Evolutionary conservation across 2,329 filamentous ascomycete genomes (phyloP).

Genomic region (Didymella exigua): DNA sequence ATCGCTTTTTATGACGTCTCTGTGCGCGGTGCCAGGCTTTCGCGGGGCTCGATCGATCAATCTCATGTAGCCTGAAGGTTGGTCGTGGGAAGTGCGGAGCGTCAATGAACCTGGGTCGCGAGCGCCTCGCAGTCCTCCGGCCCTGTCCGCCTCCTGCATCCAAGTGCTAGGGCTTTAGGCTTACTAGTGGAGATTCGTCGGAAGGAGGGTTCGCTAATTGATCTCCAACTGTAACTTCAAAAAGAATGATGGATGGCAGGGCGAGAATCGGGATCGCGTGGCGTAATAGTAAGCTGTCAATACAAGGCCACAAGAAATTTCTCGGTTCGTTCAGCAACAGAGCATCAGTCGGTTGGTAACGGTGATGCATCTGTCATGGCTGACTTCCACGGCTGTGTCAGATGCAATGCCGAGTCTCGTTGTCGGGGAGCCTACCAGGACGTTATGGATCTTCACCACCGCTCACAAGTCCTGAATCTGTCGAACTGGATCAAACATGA

Average conservation of each 20-base stretch:
- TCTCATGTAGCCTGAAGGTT: background rate
- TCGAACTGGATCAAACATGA: background rate
- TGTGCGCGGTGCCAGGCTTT: background rate
- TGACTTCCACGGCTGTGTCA: background rate
- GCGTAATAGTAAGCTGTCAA: background rate
- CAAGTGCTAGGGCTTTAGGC: constrained; percentile 73
- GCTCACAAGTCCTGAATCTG: background rate
- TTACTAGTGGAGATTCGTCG: constrained; percentile 86
- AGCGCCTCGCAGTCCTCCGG: background rate
- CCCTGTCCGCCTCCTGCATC: background rate
- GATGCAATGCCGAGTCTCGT: background rate
- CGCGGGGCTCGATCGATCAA: background rate
- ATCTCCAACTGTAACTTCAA: constrained; percentile 36
- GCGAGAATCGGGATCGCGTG: background rate
- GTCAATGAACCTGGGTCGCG: background rate
- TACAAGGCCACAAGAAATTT: background rate
- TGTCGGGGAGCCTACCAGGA: background rate
- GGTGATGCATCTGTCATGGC: background rate
- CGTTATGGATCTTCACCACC: background rate
- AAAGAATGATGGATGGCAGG: background rate
- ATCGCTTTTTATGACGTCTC: background rate
- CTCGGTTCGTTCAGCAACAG: background rate
- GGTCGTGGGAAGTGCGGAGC: background rate
- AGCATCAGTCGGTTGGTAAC: background rate
- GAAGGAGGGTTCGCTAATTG: constrained; percentile 88